Evolutionary conservation across 2,329 filamentous ascomycete species (phyloP), one percentile per base, ranked within the genome.

Genomic region (Dactylellina drechsleri): DNA sequence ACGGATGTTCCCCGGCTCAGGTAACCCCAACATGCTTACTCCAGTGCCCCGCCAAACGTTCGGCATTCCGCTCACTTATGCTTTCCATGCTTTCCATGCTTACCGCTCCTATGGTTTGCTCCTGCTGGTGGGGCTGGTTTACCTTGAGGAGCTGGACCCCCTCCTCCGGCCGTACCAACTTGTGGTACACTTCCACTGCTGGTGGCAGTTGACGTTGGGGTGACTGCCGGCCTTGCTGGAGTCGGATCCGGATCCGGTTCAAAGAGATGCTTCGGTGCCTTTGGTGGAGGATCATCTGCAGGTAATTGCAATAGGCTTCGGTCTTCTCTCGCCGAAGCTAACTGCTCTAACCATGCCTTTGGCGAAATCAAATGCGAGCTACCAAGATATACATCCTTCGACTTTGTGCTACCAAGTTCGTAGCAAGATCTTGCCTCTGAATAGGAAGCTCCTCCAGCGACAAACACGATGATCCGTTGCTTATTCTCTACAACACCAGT

Each of bases 311-410:
- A 86, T 53, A 88, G 86, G 61, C 91, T 87, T 79, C 90, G 90
- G 79, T 93, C 90, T 41, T 88, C 86, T 75, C 89, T 90, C 13
- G 98, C 85, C 80, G 97, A 93, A 16, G 88, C 87, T 1, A 97
- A 83, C 81, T 98, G 93, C 45, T 91, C 89, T 40, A 97, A 83
- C 81, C 93, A 99, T 18, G 96, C 85, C 49, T 88, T 85, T 0
- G 95, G 94, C 0, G 90, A 95, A 54, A 96, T 85, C 93, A 99
- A 97, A 81, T 99, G 95, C 23, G 91, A 93, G 0, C 92, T 95
- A 16, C 90, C 88, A 4, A 99, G 87, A 81, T 96, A 92, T n/a
- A 98, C 84, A 79, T 99, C 95, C 77, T 91, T 88, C 61, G 88
- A 88, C 54, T 88, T 88, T 58, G 88, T 84, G 61, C 89, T 86